Evolutionary conservation across 495 filamentous ascomycete species (phyloP).

Genomic region (Hypoxylon lienhwacheense): DNA sequence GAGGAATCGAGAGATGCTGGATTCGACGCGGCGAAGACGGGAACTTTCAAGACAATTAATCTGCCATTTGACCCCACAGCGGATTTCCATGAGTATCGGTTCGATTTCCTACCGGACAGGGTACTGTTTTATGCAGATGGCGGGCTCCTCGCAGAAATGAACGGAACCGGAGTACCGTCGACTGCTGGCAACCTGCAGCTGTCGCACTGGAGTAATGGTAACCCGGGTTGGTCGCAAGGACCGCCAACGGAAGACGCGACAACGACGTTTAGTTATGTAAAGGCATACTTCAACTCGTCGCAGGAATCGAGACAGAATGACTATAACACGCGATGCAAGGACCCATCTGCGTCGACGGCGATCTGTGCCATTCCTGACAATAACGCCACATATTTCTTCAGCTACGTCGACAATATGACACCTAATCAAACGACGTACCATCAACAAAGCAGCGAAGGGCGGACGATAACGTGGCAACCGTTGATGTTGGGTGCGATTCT

Average conservation of each 20-base stretch:
- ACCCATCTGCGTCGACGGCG: conserved; percentile 42
- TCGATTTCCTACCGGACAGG: conserved; percentile 64
- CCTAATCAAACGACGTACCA: conserved; percentile 58
- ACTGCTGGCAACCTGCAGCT: conserved; percentile 65
- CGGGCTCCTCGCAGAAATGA: conserved; percentile 56
- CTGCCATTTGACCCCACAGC: conserved; percentile 64
- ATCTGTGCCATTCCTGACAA: conserved; percentile 64
- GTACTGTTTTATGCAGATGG: conserved; percentile 70
- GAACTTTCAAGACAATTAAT: conserved; percentile 54
- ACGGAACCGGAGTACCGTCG: conserved; percentile 55
- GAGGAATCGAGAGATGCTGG: conserved; percentile 54
- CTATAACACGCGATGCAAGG: conserved; percentile 52
- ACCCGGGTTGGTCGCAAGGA: conserved; percentile 66
- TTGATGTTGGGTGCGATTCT: conserved; percentile 22
- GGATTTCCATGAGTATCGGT: conserved; percentile 73
- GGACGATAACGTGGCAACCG: conserved; percentile 12
- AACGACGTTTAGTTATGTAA: conserved; percentile 65
- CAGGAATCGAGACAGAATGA: conserved; percentile 46
- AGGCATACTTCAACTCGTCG: conserved; percentile 78
- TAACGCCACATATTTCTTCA: conserved; percentile 63
- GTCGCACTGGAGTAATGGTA: conserved; percentile 79
- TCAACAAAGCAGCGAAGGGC: conserved; percentile 15
- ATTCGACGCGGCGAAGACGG: conserved; percentile 59
- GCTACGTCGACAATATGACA: conserved; percentile 54
- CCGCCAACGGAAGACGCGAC: conserved; percentile 63